Evolutionary conservation across 192 early-diverging fungal genomes (phyloP), one percentile per base, ranked within the genome.

Genomic region (Phycomyces nitens): DNA sequence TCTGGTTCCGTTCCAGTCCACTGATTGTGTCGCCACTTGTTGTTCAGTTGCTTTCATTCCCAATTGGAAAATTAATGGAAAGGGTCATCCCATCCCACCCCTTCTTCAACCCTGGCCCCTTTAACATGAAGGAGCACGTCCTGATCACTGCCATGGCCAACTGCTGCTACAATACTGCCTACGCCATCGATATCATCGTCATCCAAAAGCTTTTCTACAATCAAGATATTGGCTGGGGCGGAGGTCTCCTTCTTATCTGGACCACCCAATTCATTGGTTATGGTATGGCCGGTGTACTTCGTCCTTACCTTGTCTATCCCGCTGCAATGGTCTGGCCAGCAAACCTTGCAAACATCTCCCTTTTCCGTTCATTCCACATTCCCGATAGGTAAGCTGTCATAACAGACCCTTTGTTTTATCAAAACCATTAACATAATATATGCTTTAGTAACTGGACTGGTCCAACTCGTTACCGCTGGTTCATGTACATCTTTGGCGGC

Each of bases 281-380:
- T 52, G 82, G 82, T 62, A 70, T 89, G 75, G 88, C 87, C 51
- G 93, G 88, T 62, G 72, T 86, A 15, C 77, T 78, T 47, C 88
- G 93, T 27, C 83, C 84, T 22, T 93, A 86, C 72, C 76, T 97
- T n/a, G 92, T 97, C 8, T 83, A 88, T 53, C 94, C 94, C 26
- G 77, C 89, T 2, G 77, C 85, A 8, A 94, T 96, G 92, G 78
- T 92, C 44, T 99, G 94, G 94, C 94, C 94, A 2, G 62, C 82
- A 2, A 88, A 81, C 29, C 80, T 97, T 29, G 80, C 90, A 39
- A 86, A 84, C 50, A 86, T 91, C 27, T 85, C 90, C 11, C 72
- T 94, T 22, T 91, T 93, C 73, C 83, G 84, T 16, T 85, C 89
- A 2, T 82, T 94, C 51, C 91, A 95, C 68, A 42, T 63, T 27